Evolutionary conservation across 352 stramenopile species (phyloP).

Genomic region (Globisporangium irregulare): DNA sequence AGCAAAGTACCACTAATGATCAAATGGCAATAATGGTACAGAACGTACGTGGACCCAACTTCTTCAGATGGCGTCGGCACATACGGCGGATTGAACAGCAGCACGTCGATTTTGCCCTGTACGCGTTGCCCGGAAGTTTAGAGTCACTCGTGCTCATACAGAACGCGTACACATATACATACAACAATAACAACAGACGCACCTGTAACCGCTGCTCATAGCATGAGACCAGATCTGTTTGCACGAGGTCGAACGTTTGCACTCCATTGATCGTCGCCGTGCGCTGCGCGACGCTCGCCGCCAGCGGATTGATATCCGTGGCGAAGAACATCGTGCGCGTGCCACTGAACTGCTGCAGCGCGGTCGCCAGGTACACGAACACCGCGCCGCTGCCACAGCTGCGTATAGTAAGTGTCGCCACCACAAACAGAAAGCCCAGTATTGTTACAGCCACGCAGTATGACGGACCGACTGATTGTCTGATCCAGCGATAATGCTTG

Average conservation of each 20-base stretch:
- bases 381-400: conserved; percentile 65
- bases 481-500: no score
- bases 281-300: conserved; percentile 69
- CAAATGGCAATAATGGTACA: not conserved
- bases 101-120: conserved; percentile 84
- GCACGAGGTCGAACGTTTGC: conserved; percentile 66
- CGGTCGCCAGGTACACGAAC: conserved; percentile 76
- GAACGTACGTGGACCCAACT: conserved; percentile 83
- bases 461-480: no score
- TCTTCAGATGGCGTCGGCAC: conserved; percentile 96
- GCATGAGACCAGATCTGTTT: conserved; percentile 83
- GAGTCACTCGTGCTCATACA: not conserved
- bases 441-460: no score
- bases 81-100: conserved; percentile 99
- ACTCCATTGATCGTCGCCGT: conserved; percentile 87
- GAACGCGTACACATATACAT: not conserved
- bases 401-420: not conserved
- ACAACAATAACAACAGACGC: conserved; percentile 1
- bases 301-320: conserved; percentile 94
- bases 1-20: not conserved
- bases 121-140: no score
- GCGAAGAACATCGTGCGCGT: conserved; percentile 62
- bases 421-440: no score
- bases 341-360: conserved; percentile 53
- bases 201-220: conserved; percentile 58